phyloP scores from a whole-genome alignment of 768 basidiomycete genomes.

The Rhizopogon roseolus region DNA sequence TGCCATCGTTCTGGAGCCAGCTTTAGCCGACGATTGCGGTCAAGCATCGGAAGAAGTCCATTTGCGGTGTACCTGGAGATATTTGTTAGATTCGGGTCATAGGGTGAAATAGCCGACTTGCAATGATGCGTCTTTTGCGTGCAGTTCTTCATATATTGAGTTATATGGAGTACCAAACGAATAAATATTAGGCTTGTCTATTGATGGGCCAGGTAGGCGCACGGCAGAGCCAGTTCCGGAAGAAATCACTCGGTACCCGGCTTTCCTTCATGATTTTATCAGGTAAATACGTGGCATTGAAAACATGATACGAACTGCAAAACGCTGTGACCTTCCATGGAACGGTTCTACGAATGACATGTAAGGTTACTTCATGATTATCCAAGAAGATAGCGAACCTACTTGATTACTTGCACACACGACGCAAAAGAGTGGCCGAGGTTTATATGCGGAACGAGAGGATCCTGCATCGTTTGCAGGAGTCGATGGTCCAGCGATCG shows the following conservation, averaged over 20 bases:
- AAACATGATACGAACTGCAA: slow-evolving; percentile 57
- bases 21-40: slow-evolving; percentile 91
- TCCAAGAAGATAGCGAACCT: slow-evolving; percentile 5
- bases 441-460: slow-evolving; percentile 40
- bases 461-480: slow-evolving; percentile 4
- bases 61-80: slow-evolving; percentile 80
- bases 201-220: slow-evolving; percentile 89
- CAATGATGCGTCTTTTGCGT: slow-evolving; percentile 78
- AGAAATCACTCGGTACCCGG: slow-evolving; percentile 87
- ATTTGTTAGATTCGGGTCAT: slow-evolving; percentile 9
- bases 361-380: slow-evolving; percentile 10
- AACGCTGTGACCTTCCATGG: slow-evolving; percentile 96
- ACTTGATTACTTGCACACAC: slow-evolving; percentile 99
- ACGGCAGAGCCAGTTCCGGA: slow-evolving; percentile 97
- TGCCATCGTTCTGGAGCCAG: slow-evolving; percentile 96
- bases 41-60: slow-evolving; percentile 92
- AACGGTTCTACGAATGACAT: slow-evolving; percentile 66
- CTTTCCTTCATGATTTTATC: slow-evolving; percentile 58
- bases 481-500: slow-evolving; percentile 1
- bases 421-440: slow-evolving; percentile 87
- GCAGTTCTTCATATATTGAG: slow-evolving; percentile 88
- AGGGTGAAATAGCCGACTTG: slow-evolving; percentile 34
- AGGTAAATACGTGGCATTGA: neutral
- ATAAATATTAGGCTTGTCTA: slow-evolving; percentile 98
- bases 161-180: slow-evolving; percentile 97